Evolutionary conservation across 139 green algal species (phyloP).

Genomic region (Chlorella ohadii): DNA sequence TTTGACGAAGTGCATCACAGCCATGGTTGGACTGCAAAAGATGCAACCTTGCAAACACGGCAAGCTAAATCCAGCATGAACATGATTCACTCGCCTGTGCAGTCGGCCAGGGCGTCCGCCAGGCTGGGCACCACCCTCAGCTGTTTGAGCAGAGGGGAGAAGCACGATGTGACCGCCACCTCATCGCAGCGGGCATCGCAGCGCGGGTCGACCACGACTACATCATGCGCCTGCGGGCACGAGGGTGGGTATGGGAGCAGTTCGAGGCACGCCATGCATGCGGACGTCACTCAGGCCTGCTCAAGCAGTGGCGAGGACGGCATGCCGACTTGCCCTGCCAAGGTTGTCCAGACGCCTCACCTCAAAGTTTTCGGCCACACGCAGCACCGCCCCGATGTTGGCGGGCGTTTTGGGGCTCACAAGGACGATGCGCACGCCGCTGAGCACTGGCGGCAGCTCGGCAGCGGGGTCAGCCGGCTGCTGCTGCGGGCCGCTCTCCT

Average conservation of each 20-base stretch:
- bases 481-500: neutral
- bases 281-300: too few species aligned
- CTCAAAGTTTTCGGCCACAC: slow-evolving; percentile 47
- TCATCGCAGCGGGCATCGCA: slow-evolving; percentile 25
- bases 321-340: too few species aligned
- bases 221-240: neutral
- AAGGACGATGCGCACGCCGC: slow-evolving; percentile 30
- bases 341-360: neutral
- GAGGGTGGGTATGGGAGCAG: neutral
- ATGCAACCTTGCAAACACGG: neutral
- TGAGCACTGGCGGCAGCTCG: slow-evolving; percentile 5
- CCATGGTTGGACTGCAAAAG: neutral
- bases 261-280: too few species aligned
- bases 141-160: neutral
- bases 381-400: slow-evolving; percentile 45
- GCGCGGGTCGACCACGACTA: slow-evolving; percentile 41
- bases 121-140: slow-evolving; percentile 29
- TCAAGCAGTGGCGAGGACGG: too few species aligned
- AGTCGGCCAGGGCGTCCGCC: slow-evolving; percentile 27
- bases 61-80: neutral
- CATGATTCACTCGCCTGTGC: neutral
- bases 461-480: neutral
- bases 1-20: too few species aligned
- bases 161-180: slow-evolving; percentile 6
- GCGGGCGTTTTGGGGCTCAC: slow-evolving; percentile 39